Base-by-base conservation (phyloP, 495 filamentous ascomycete species). In the Tuber indicum region DNA sequence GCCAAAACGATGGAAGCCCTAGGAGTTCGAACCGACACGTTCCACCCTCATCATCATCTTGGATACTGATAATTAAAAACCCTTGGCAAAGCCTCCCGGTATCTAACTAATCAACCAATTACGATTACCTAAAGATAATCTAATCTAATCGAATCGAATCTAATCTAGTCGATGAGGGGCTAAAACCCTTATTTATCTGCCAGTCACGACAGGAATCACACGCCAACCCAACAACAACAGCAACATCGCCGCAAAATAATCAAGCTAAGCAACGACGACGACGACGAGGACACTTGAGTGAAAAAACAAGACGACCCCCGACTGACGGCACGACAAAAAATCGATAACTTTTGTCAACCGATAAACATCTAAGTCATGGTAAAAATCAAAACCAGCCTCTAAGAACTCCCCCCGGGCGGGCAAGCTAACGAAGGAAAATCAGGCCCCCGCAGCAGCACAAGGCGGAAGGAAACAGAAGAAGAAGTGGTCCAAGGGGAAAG, bases 401-500 rank as follows among this genome's bases (percentile, higher is more conserved):
- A 6, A 8, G 47, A 52, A n/a, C 12, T 62, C 52, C 52, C 16
- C 5, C 26, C 26, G 14, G 58, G 9, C 32, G 7, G 14, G 4
- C 16, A 19, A 66, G 1, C 58, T 66, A 8, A 66, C 58, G 3
- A 19, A 66, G 26, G 52, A 72, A 71, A 71, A 78, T 74, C 81
- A 91, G 92, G 92, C 92, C 84, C 92, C 92, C 87, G 90, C 91
- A 87, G 88, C 91, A 86, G 87, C 92, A 86, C 86, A 89, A 82
- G 93, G 93, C 85, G 93, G 91, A 86, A 97, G 96, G 91, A 97
- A 97, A 89, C 93, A 95, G 86, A 97, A 97, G 93, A 98, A 98
- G 93, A 97, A 98, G 95, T 98, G 95, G 95, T 97, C 94, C 83
- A 99, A 98, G 93, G 96, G 94, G 87, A 97, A 97, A 91, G 92